Evolutionary conservation across 106 monocot genomes (phyloP).

Genomic region (Apostasia shenzhenica): DNA sequence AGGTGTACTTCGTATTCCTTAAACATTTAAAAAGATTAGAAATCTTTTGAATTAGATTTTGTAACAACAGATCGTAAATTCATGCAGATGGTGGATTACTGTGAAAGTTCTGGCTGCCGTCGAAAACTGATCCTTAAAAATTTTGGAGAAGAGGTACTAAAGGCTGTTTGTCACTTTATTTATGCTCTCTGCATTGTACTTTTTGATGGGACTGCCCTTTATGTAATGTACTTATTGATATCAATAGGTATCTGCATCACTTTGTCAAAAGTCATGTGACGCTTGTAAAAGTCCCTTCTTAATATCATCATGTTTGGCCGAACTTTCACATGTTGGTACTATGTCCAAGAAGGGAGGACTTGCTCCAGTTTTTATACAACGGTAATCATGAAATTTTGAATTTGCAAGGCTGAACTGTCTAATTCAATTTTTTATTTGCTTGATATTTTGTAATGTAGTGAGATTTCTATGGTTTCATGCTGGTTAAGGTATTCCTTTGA

Average conservation of each 20-base stretch:
- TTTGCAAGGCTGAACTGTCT: no score
- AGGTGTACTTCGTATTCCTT: constrained; percentile 32
- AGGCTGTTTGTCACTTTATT: neutral
- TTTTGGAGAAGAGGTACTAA: constrained; percentile 87
- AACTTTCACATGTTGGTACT: constrained; percentile 34
- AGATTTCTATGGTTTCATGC: no score
- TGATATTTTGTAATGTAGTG: no score
- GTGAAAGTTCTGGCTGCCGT: constrained; percentile 78
- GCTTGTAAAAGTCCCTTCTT: constrained; percentile 64
- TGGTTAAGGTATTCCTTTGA: no score
- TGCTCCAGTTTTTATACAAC: constrained; percentile 45
- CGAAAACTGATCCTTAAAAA: constrained; percentile 71
- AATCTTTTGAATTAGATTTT: neutral
- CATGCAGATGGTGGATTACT: constrained; percentile 80
- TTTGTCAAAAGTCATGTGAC: constrained; percentile 83
- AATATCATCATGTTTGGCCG: constrained; percentile 33
- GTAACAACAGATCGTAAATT: constrained; percentile 1
- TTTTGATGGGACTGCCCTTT: neutral
- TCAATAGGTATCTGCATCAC: constrained; percentile 40
- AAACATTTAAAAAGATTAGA: neutral
- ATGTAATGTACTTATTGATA: neutral
- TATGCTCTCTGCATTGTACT: neutral
- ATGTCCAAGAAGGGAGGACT: constrained; percentile 28
- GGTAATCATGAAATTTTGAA: constrained; percentile 19
- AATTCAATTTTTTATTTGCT: no score